A percentile compares a stretch with the other conserved stretches of the same genome.
Evolutionary conservation across 768 basidiomycete species (phyloP).

Genomic region (Mycena venus): DNA sequence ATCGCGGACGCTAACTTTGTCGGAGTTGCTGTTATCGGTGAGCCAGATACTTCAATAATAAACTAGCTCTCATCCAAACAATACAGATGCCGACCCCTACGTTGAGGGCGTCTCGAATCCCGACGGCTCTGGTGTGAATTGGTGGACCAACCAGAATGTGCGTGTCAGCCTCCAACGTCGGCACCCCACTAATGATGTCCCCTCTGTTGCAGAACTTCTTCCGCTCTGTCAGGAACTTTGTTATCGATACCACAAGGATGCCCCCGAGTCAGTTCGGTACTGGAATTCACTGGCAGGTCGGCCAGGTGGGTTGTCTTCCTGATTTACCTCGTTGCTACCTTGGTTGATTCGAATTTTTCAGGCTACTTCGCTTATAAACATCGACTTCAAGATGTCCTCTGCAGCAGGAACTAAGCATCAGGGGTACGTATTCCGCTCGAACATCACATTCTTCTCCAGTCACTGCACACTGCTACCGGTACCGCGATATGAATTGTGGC

Average conservation of each 20-base stretch:
- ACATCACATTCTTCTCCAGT: too few relatives aligned
- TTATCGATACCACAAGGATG: slow-evolving; percentile 55
- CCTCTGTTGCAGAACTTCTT: slow-evolving; percentile 36
- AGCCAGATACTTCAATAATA: background rate
- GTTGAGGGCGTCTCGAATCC: background rate
- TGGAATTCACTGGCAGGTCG: slow-evolving; percentile 63
- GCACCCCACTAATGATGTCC: too few relatives aligned
- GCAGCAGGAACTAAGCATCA: slow-evolving; percentile 52
- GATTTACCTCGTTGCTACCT: background rate
- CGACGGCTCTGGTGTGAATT: slow-evolving; percentile 18
- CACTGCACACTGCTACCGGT: too few relatives aligned
- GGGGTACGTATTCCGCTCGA: slow-evolving; percentile 40
- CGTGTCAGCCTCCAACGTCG: background rate
- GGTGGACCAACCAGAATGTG: slow-evolving; percentile 28
- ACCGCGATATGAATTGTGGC: too few relatives aligned
- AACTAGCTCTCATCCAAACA: too few relatives aligned
- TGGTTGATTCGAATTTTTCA: too few relatives aligned
- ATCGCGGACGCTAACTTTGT: slow-evolving; percentile 43
- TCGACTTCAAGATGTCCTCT: slow-evolving; percentile 54
- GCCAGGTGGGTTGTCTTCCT: slow-evolving; percentile 31
- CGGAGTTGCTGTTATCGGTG: slow-evolving; percentile 50
- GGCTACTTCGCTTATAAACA: slow-evolving; percentile 57
- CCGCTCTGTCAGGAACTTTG: slow-evolving; percentile 58
- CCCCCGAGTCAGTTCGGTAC: slow-evolving; percentile 46
- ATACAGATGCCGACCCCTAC: slow-evolving; percentile 16